These are phyloP conservation scores for Huntiella abstrusa DNA, from an alignment of 2,329 filamentous ascomycete species.

Conservation along the genomic window DNA sequence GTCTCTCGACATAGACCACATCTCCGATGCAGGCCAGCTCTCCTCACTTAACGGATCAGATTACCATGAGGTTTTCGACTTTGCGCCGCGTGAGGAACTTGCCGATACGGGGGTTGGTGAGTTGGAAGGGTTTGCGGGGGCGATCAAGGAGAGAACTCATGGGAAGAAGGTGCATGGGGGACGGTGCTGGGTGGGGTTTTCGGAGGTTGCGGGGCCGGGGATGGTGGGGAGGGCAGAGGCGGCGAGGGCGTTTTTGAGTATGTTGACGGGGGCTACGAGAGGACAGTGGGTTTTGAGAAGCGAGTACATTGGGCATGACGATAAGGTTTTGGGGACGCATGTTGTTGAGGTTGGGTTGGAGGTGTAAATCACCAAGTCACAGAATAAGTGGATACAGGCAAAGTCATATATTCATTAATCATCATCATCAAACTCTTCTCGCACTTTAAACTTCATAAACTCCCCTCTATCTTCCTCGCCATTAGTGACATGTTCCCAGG, in stretches of 20 bases:
- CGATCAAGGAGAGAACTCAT: neutral
- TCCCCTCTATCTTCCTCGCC: slow-evolving; percentile 24
- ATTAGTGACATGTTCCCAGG: slow-evolving; percentile 49
- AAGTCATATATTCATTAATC: slow-evolving; percentile 23
- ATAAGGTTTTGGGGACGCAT: slow-evolving; percentile 6
- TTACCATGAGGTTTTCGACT: no score
- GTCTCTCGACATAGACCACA: slow-evolving; percentile 8
- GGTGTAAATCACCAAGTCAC: neutral
- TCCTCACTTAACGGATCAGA: no score
- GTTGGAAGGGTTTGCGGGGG: slow-evolving; percentile 1
- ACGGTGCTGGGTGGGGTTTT: slow-evolving; percentile 36
- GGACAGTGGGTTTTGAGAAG: slow-evolving; percentile 36
- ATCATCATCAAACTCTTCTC: slow-evolving; percentile 42
- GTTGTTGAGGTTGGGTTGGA: slow-evolving; percentile 8
- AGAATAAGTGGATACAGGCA: neutral
- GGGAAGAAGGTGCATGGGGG: neutral
- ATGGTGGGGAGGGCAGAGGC: slow-evolving; percentile 40
- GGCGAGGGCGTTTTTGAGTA: slow-evolving; percentile 58
- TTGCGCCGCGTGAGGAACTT: neutral
- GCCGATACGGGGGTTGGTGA: neutral
- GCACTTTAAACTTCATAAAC: slow-evolving; percentile 66
- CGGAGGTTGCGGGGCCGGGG: slow-evolving; percentile 43
- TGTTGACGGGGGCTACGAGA: slow-evolving; percentile 52
- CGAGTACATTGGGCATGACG: slow-evolving; percentile 16
- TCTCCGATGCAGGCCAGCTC: no score